A percentile compares a stretch with the other conserved stretches of the same genome.
Conservation (phyloP, 2,329 filamentous ascomycete species). For the Venturia asperata region DNA sequence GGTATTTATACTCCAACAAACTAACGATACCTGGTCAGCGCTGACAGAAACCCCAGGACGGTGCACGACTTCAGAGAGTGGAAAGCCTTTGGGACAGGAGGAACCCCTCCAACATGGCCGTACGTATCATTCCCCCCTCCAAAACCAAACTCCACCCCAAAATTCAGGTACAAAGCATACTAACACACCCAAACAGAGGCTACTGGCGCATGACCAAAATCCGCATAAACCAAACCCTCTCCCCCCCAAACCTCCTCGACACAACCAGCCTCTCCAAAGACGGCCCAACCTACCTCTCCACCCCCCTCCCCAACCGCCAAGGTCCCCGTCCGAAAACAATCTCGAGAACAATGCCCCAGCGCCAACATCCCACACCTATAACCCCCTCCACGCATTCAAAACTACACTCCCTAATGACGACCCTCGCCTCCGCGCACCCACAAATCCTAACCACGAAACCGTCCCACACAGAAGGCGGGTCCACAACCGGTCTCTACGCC, state of each 20-base stretch:
- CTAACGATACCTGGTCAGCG: background rate
- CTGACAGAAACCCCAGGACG: conserved; percentile 8
- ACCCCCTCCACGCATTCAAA: background rate
- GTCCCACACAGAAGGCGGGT: conserved; percentile 15
- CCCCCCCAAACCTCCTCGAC: conserved; percentile 10
- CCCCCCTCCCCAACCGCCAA: background rate
- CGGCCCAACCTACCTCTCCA: conserved; percentile 15
- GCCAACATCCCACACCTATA: conserved; percentile 12
- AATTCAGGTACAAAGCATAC: background rate
- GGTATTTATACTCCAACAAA: conserved; percentile 5
- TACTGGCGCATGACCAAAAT: conserved; percentile 19
- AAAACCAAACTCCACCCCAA: background rate
- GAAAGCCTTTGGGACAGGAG: conserved; percentile 18
- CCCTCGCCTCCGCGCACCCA: conserved; percentile 13
- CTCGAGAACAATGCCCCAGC: conserved; percentile 15
- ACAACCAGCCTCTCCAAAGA: background rate
- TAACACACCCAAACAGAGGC: conserved; percentile 1
- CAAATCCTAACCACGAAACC: conserved; percentile 8
- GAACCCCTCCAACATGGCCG: conserved; percentile 18
- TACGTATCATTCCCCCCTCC: background rate
- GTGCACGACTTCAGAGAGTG: conserved; percentile 13
- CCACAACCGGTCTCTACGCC: conserved; percentile 15
- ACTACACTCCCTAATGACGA: conserved; percentile 11
- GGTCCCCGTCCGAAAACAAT: conserved; percentile 13
- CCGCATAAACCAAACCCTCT: conserved; percentile 12